A percentile compares a stretch with the other conserved stretches of the same genome.
Evolutionary conservation across 2,329 filamentous ascomycete genomes (phyloP).

Genomic region (Diaporthe sp.): DNA sequence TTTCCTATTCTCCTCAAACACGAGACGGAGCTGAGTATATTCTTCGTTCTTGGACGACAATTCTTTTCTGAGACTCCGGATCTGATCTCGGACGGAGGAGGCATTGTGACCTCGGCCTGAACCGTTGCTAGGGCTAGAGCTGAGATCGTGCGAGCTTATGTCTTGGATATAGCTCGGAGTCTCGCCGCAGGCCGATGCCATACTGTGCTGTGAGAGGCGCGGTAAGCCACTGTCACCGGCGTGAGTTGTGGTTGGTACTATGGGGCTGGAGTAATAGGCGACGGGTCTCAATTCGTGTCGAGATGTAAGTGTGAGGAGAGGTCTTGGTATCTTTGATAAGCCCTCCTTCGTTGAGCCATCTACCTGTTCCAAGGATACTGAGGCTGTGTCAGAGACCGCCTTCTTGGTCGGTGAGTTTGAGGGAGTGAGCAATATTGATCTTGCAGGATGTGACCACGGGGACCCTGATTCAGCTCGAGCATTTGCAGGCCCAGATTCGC

Average conservation of each 20-base stretch:
- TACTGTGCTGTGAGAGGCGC: constrained; percentile 23
- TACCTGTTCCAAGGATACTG: constrained; percentile 13
- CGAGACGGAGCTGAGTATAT: constrained; percentile 25
- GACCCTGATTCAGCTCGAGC: not conserved
- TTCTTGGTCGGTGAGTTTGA: constrained; percentile 23
- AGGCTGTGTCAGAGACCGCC: not conserved
- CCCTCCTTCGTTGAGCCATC: constrained; percentile 16
- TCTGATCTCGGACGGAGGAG: constrained; percentile 34
- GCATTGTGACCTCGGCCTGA: constrained; percentile 17
- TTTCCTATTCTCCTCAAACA: constrained; percentile 29
- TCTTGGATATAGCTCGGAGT: not conserved
- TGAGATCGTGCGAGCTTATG: not conserved
- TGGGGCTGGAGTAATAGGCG: constrained; percentile 20
- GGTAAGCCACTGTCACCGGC: not conserved
- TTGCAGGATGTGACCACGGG: not conserved
- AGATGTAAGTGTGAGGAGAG: constrained; percentile 3
- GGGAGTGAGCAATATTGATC: constrained; percentile 15
- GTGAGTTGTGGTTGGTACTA: not conserved
- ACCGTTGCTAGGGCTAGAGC: constrained; percentile 7
- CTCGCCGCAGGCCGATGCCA: not conserved
- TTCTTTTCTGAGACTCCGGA: constrained; percentile 30
- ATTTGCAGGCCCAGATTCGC: not conserved
- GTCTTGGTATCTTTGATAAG: not conserved
- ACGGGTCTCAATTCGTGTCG: constrained; percentile 16
- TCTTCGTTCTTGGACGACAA: constrained; percentile 31